Conservation (phyloP, 2,329 filamentous ascomycete species). For the Calonectria henricotiae region DNA sequence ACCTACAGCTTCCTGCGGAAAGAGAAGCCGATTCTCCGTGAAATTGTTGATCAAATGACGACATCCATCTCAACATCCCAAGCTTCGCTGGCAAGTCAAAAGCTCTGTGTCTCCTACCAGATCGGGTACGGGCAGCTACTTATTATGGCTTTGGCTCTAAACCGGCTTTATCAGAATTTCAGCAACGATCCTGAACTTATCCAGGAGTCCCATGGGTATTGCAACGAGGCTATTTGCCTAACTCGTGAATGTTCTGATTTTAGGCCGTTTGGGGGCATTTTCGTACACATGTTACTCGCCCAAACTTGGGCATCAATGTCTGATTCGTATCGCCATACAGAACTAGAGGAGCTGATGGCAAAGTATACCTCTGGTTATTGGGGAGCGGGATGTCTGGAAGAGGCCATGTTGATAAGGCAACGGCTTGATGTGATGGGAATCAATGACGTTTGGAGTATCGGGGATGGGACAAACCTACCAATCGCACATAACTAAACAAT, state of each 20-base stretch:
- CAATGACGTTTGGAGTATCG: neutral
- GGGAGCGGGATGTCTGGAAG: constrained; percentile 5
- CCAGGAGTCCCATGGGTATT: constrained; percentile 1
- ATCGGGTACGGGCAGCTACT: constrained; percentile 31
- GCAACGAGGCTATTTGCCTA: constrained; percentile 30
- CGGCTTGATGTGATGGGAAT: constrained; percentile 5
- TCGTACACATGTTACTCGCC: constrained; percentile 38
- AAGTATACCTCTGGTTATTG: constrained; percentile 14
- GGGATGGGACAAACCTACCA: neutral
- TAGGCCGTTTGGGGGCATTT: constrained; percentile 35
- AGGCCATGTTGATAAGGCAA: neutral
- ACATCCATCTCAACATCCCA: neutral
- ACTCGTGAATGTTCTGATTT: constrained; percentile 25
- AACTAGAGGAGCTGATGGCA: constrained; percentile 32
- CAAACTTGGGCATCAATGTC: constrained; percentile 32
- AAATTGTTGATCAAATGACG: constrained; percentile 18
- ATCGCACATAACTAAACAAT: neutral
- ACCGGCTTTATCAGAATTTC: constrained; percentile 27
- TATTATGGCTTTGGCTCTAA: constrained; percentile 26
- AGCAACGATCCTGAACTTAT: constrained; percentile 15
- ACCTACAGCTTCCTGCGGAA: constrained; percentile 31
- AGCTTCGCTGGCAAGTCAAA: neutral
- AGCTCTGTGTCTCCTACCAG: constrained; percentile 27
- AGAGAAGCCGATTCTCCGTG: constrained; percentile 17
- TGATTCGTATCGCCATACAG: constrained; percentile 35